phyloP scores from a whole-genome alignment of 2,329 filamentous ascomycete genomes.

The Trichoderma aggressivum region DNA sequence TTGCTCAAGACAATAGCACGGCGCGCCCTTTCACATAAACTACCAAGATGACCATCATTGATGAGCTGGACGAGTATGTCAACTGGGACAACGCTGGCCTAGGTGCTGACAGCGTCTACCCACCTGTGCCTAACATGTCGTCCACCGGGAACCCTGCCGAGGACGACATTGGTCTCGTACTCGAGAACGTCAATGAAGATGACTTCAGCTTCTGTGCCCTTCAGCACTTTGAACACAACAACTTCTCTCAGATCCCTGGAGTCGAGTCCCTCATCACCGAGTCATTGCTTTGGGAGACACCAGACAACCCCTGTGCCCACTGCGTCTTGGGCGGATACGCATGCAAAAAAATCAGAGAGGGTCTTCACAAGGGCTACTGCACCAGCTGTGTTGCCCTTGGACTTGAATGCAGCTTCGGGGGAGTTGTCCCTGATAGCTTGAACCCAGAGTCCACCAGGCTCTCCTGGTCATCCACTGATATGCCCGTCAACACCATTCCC shows the following conservation, averaged over 20 bases:
- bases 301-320: slow-evolving; percentile 48
- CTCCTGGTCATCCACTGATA: slow-evolving; percentile 34
- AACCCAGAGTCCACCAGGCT: slow-evolving; percentile 38
- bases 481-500: slow-evolving; percentile 36
- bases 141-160: slow-evolving; percentile 35
- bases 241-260: not conserved
- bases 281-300: slow-evolving; percentile 38
- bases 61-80: slow-evolving; percentile 62
- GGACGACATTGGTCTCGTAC: slow-evolving; percentile 49
- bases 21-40: slow-evolving; percentile 23
- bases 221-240: slow-evolving; percentile 50
- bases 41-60: slow-evolving; percentile 37
- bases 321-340: slow-evolving; percentile 52
- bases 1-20: not conserved
- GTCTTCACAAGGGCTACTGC: slow-evolving; percentile 58
- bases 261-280: not conserved
- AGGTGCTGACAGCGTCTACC: slow-evolving; percentile 32
- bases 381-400: slow-evolving; percentile 60
- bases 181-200: slow-evolving; percentile 56
- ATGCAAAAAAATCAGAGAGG: slow-evolving; percentile 60
- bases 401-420: slow-evolving; percentile 56
- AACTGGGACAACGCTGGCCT: slow-evolving; percentile 55
- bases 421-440: slow-evolving; percentile 33
- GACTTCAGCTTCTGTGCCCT: slow-evolving; percentile 59
- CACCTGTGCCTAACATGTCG: slow-evolving; percentile 34